Evolutionary conservation across 1,284 basidiomycete species (phyloP), one percentile per base, ranked within the genome.

Genomic region (Nidula niveotomentosa): DNA sequence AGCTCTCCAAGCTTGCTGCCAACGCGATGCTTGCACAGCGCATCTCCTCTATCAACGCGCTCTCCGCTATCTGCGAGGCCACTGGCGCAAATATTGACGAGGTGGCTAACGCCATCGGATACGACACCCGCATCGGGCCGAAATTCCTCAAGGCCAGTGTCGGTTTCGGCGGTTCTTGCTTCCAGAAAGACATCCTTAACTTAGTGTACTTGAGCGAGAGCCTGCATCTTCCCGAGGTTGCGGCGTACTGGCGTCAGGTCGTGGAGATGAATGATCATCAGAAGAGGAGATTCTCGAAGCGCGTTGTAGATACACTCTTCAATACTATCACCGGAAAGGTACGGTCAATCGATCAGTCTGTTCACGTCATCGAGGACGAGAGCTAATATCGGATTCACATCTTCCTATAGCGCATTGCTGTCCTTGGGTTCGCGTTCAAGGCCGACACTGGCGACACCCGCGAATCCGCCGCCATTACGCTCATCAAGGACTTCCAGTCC

Each of bases 141-240:
- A 96, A 94, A 73, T 99, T 99, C 86, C 81, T 99, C 67, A 94
- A 93, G 72, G 93, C 94, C 39, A 92, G 89, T 44, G 92, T 96
- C 59, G 94, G 96, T n/a, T 99, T 98, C 66, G 96, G 96, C 61
- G 96, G 96, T 36, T 95, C 92, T 37, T 99, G 97, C 78, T 99
- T 99, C 91, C 95, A 98, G 77, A 97, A 97, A 76, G 96, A 99
- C 72, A 98, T 99, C 70, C 86, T 99, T 65, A 99, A 99, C 80
- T 80, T 99, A 56, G 96, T 98, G 52, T 99, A 99, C 78, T 84
- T 98, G 41, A 91, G 88, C 69, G 95, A 98, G 79, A 94, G 90
- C 60, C 78, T 96, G 57, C 93, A 98, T 73, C 80, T 99, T 53
- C 94, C 94, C 48, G 93, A 97, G 73, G 96, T 99, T n/a, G 96